Evolutionary conservation across 1,284 basidiomycete genomes (phyloP), one percentile per base, ranked within the genome.

Genomic region (Microbotryum saponariae): DNA sequence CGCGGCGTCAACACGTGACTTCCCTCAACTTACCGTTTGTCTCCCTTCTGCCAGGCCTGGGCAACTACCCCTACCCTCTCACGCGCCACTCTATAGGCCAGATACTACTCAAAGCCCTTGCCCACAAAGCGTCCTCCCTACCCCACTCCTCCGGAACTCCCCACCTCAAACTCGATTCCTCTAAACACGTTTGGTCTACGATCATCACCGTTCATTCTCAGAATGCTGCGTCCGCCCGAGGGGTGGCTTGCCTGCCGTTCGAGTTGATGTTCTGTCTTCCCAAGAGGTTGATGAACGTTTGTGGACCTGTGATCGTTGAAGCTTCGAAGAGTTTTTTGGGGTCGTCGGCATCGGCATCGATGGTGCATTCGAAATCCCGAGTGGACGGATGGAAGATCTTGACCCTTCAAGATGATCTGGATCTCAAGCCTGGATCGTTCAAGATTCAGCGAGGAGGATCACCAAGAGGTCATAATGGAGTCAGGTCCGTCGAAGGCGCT

Each of bases 41-140:
- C 18, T 42, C 12, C 5, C 37, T 42, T 42, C 12, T 8, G 16
- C 16, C 14, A 42, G 66, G 66, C 4, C 55, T 68, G 20, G 63
- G 66, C 6, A 68, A 68, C 58, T 65, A 61, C 31, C 59, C 63
- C 1, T 61, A 65, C 27, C 63, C 61, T 0, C 42, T 59, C 20
- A 59, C 63, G 0, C 37, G 56, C 8, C 66, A 68, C 18, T 65
- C 63, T 1, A 62, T 66, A 16, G 65, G 65, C 14, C 65, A 66
- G 33, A 25, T 66, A 14, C 50, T 66, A 2, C 54, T 64, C n/a
- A 55, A 61, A 29, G 52, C 56, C 49, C 60, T 66, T n/a, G 62
- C 60, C 7, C 12, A 27, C 5, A 52, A 56, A 20, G 65, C 65
- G 23, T 44, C 57, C n/a, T 47, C 54, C 33, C 33, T 46, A 6